phyloP scores from a whole-genome alignment of 2,329 filamentous ascomycete genomes.

The Fusarium anthophilum region DNA sequence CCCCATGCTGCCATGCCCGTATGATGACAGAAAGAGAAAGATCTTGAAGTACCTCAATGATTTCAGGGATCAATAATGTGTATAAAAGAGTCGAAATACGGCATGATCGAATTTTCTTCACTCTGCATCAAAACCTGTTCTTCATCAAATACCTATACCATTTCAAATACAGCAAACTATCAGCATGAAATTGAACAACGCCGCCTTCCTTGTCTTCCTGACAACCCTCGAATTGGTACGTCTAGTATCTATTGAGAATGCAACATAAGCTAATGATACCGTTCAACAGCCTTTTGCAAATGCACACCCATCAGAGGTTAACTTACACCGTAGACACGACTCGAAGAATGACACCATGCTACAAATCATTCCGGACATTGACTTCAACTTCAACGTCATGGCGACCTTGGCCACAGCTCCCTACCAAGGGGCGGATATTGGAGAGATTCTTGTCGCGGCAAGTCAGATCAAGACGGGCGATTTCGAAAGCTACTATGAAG shows the following conservation, averaged over 20 bases:
- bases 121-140: neutral
- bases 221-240: neutral
- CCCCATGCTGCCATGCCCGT: neutral
- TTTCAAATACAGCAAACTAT: neutral
- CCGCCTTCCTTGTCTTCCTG: neutral
- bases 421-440: constrained; percentile 36
- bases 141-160: neutral
- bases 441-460: constrained; percentile 46
- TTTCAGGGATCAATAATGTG: neutral
- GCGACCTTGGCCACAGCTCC: neutral
- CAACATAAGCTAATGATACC: neutral
- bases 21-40: neutral
- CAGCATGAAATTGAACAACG: neutral
- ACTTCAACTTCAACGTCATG: constrained; percentile 17
- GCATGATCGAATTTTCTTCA: neutral
- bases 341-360: neutral
- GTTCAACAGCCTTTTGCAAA: neutral
- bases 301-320: neutral
- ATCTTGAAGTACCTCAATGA: no score
- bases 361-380: neutral
- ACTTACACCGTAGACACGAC: no score
- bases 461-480: constrained; percentile 39
- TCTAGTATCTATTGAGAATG: neutral
- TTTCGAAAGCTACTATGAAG: constrained; percentile 37
- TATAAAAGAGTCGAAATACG: neutral